These are phyloP conservation scores for Lentinula aciculospora DNA, from an alignment of 768 basidiomycete species.

Conservation along the genomic window DNA sequence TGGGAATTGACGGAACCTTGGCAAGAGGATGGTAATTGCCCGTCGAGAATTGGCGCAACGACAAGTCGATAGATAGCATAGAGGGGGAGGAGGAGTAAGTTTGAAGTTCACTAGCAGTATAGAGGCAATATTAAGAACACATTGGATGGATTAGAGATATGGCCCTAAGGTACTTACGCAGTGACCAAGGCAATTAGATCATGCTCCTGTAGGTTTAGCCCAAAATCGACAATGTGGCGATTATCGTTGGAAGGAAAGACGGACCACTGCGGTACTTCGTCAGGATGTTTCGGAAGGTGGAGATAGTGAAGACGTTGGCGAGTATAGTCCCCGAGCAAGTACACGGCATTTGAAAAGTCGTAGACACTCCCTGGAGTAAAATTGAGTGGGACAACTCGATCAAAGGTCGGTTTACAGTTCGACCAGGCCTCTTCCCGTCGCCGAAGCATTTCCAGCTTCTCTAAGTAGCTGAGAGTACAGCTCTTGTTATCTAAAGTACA, in stretches of 20 bases:
- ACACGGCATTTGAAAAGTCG: constrained; percentile 35
- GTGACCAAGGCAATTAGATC: constrained; percentile 37
- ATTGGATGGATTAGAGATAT: not conserved
- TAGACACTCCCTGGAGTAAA: constrained; percentile 32
- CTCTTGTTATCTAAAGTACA: constrained; percentile 24
- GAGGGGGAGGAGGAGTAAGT: not conserved
- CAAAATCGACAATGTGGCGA: constrained; percentile 34
- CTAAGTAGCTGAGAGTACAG: constrained; percentile 15
- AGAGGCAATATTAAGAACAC: not conserved
- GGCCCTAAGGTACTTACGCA: constrained; percentile 31
- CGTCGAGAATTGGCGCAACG: constrained; percentile 17
- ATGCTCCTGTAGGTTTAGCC: constrained; percentile 35
- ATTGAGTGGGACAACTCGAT: constrained; percentile 18
- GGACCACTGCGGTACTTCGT: constrained; percentile 23
- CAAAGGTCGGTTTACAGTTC: constrained; percentile 18
- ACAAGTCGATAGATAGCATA: constrained; percentile 7
- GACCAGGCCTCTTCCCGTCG: constrained; percentile 26
- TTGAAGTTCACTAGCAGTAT: not conserved
- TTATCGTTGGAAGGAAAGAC: constrained; percentile 17
- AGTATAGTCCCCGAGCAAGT: constrained; percentile 26
- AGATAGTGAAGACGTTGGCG: constrained; percentile 25
- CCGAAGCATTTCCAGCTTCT: constrained; percentile 22
- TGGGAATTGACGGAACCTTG: constrained; percentile 5
- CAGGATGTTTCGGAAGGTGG: constrained; percentile 22
- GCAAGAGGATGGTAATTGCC: constrained; percentile 12